Base-by-base conservation (phyloP, 345 rosid species). In the Linum tenue region DNA sequence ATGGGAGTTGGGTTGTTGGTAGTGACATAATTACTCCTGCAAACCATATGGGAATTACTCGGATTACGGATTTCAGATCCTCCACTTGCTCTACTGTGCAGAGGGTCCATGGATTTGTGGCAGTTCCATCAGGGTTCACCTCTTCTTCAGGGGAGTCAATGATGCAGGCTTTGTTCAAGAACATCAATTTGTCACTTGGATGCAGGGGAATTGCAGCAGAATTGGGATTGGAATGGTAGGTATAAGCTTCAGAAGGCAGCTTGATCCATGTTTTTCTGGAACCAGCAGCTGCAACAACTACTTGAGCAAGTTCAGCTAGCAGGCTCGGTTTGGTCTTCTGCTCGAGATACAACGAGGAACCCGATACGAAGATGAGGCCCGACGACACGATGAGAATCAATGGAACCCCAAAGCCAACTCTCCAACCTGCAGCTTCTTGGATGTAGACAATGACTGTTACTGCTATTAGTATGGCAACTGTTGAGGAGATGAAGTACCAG, bases 401-500 rank as follows among this genome's bases (percentile, higher is more conserved):
- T 0, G 91, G 91, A 67, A 85, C 67, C 39, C 78, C 84, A 39
- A 83, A 80, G 5, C 86, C 91, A 3, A 81, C 69, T 4, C 60
- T 70, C 91, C 91, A 85, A 16, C 91, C 87, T 0, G 59, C 68
- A n/a, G n/a, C 35, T 5, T 70, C 73, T 55, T 81, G 87, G 64
- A 85, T 77, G 37, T 72, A 73, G 7, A 85, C 86, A 7, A 85
- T 77, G 53, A 73, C 75, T 1, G 78, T 73, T 39, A 80, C 73
- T 0, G 83, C 60, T 3, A 80, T 2, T 77, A 77, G 65, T 16
- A 81, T 44, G 0, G 87, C 75, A 5, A 83, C 8, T 44, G 83
- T 81, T 9, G 78, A 75, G 0, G 87, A 78, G 5, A 81, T 81
- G 10, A 81, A 85, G 40, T 83, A 85, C 86, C 86, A 83, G 43